Percentiles rank a stretch among this genome's conserved stretches.
Evolutionary conservation across 2,329 filamentous ascomycete genomes (phyloP).

Genomic region (Exophiala oligosperma): DNA sequence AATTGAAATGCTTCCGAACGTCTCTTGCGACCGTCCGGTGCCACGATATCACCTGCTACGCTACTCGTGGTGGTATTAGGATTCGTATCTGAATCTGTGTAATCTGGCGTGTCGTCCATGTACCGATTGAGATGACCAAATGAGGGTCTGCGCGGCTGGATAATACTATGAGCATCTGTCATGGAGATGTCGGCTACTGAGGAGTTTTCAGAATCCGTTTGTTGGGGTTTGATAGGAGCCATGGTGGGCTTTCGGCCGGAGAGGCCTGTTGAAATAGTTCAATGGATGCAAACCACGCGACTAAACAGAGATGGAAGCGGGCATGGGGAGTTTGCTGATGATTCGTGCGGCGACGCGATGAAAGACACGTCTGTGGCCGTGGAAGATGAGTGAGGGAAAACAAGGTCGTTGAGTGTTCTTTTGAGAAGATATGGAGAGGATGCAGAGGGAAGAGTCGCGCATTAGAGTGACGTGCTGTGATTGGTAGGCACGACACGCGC

Average conservation of each 20-base stretch:
- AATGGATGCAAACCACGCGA: conserved; percentile 18
- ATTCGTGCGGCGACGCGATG: not conserved
- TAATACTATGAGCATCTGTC: conserved; percentile 38
- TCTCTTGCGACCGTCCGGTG: conserved; percentile 75
- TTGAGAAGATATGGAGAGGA: conserved; percentile 11
- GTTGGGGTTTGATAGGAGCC: conserved; percentile 39
- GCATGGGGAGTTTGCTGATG: not conserved
- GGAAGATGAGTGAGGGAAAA: conserved; percentile 1
- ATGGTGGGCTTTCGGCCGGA: conserved; percentile 34
- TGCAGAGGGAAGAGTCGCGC: not conserved
- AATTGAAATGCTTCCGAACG: conserved; percentile 86
- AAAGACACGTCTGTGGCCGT: not conserved
- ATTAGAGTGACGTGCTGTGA: not conserved
- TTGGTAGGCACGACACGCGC: not conserved
- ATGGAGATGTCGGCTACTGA: conserved; percentile 49
- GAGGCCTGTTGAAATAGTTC: conserved; percentile 21
- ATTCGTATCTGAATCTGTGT: conserved; percentile 67
- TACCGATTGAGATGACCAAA: conserved; percentile 34
- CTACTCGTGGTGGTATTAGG: conserved; percentile 76
- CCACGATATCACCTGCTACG: conserved; percentile 70
- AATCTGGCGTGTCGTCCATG: conserved; percentile 62
- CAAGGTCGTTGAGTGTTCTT: not conserved
- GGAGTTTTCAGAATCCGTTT: conserved; percentile 40
- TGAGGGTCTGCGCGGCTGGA: conserved; percentile 27
- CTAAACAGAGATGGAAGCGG: not conserved